These are phyloP conservation scores for Pancytospora philotis DNA, from an alignment of 371 early-diverging fungal genomes.

Conservation along the genomic window DNA sequence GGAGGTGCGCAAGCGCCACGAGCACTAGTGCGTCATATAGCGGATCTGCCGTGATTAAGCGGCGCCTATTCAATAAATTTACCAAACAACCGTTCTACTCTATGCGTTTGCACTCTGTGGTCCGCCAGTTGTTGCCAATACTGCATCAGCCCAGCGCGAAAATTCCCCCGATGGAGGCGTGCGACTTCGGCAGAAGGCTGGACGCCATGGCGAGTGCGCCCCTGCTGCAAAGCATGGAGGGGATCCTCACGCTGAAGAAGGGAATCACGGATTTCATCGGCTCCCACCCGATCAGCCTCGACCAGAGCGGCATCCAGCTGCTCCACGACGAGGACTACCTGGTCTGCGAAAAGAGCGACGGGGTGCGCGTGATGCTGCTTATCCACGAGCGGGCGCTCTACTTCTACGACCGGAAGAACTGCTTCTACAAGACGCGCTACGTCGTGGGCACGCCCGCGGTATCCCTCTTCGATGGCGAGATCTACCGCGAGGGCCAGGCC, in stretches of 20 bases:
- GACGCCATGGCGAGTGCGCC: background rate
- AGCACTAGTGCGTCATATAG: conserved; percentile 11
- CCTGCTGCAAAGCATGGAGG: background rate
- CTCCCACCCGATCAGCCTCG: conserved; percentile 82
- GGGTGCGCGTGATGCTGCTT: conserved; percentile 71
- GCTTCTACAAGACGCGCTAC: conserved; percentile 28
- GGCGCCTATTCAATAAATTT: too few relatives aligned
- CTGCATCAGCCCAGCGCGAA: too few relatives aligned
- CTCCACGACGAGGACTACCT: conserved; percentile 71
- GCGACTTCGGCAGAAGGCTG: background rate
- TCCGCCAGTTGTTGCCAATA: too few relatives aligned
- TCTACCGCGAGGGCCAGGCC: conserved; percentile 27
- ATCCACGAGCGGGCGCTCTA: conserved; percentile 26
- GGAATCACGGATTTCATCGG: conserved; percentile 65
- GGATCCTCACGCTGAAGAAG: background rate
- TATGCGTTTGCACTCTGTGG: too few relatives aligned
- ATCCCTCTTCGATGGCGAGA: conserved; percentile 58
- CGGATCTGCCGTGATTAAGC: too few relatives aligned
- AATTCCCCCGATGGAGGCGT: background rate
- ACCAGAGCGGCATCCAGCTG: conserved; percentile 63
- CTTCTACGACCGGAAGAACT: conserved; percentile 56
- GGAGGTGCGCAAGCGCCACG: conserved; percentile 11
- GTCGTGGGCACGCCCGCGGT: conserved; percentile 3
- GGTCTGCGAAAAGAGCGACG: conserved; percentile 93
- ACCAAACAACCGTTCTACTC: too few relatives aligned